Evolutionary conservation across 768 basidiomycete genomes (phyloP).

Genomic region (Tricholoma furcatifolium): DNA sequence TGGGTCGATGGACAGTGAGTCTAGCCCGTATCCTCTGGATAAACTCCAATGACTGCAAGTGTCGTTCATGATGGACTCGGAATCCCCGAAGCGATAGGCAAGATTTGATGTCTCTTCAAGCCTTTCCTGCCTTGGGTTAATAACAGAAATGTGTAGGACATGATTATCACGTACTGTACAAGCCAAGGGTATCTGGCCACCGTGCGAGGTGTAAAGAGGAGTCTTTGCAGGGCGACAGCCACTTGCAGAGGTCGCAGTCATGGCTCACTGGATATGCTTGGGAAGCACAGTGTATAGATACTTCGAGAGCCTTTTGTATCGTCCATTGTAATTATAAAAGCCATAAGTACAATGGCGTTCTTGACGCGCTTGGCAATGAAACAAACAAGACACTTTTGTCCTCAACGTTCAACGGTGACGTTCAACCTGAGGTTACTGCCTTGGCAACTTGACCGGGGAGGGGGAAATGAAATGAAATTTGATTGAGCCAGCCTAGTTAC

Average conservation of each 20-base stretch:
- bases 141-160: too few relatives aligned
- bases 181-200: background rate
- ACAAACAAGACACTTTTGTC: background rate
- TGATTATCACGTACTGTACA: background rate
- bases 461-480: too few relatives aligned
- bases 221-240: background rate
- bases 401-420: too few relatives aligned
- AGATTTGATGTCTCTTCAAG: too few relatives aligned
- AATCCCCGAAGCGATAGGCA: too few relatives aligned
- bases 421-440: background rate
- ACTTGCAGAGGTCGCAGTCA: conserved; percentile 2
- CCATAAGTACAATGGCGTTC: background rate
- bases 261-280: background rate
- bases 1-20: too few relatives aligned
- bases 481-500: too few relatives aligned
- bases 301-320: conserved; percentile 1
- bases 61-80: too few relatives aligned
- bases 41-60: too few relatives aligned
- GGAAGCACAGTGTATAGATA: background rate
- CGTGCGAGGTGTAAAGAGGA: background rate
- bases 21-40: too few relatives aligned
- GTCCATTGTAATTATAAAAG: conserved; percentile 2
- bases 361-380: background rate
- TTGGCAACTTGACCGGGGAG: background rate
- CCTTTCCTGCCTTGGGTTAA: too few relatives aligned